Evolutionary conservation across 371 early-diverging fungal genomes (phyloP).

Genomic region (Rhizomucor miehei): DNA sequence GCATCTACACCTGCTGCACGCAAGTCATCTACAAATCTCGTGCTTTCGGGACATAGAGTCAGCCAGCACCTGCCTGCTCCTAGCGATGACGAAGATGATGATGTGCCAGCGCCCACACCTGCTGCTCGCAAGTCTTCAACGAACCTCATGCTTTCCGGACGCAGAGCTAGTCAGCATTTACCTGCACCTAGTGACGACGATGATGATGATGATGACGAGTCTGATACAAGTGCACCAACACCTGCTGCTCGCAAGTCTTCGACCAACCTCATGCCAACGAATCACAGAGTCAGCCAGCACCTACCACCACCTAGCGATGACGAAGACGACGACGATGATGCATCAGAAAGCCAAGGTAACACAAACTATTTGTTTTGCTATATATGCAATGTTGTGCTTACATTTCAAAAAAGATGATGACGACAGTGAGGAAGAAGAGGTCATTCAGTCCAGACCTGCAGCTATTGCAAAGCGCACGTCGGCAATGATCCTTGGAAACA

Average conservation of each 20-base stretch:
- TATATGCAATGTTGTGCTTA: background rate
- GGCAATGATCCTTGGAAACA: constrained; percentile 1
- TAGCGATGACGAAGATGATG: too few relatives aligned
- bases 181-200: constrained; percentile 18
- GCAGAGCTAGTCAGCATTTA: background rate
- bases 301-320: constrained; percentile 20
- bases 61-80: too few relatives aligned
- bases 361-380: constrained; percentile 1
- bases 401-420: background rate
- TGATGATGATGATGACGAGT: constrained; percentile 9
- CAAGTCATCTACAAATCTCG: too few relatives aligned
- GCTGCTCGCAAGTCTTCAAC: too few relatives aligned
- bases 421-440: too few relatives aligned
- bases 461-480: background rate
- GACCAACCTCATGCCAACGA: background rate
- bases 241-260: constrained; percentile 3
- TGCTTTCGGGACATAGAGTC: too few relatives aligned
- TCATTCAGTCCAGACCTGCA: too few relatives aligned
- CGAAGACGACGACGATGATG: constrained; percentile 30
- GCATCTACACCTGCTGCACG: too few relatives aligned
- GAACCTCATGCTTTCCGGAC: too few relatives aligned
- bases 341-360: constrained; percentile 1
- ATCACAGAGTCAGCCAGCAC: background rate
- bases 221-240: background rate
- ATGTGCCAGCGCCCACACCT: too few relatives aligned